phyloP scores from a whole-genome alignment of 768 basidiomycete genomes.

The Dacryopinax primogenitus region DNA sequence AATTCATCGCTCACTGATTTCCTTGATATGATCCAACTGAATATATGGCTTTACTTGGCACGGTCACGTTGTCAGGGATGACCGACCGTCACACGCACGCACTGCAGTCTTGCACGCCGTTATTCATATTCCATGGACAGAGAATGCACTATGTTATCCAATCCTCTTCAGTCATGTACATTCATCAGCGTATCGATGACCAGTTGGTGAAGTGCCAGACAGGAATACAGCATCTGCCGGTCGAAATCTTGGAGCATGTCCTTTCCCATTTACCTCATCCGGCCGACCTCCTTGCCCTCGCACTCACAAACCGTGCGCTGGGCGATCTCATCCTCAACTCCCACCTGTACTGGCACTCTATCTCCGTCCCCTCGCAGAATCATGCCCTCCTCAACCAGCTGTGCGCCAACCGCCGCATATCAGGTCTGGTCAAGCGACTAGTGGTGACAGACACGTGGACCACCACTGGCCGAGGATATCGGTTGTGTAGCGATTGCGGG shows the following conservation, averaged over 20 bases:
- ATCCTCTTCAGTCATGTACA: no score
- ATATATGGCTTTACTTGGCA: no score
- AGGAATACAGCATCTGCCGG: neutral
- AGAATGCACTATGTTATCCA: no score
- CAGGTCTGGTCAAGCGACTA: neutral
- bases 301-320: neutral
- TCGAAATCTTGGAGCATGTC: neutral
- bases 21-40: no score
- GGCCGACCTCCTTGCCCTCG: slow-evolving; percentile 5
- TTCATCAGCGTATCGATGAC: no score
- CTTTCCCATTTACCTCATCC: neutral
- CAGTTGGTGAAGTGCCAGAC: no score
- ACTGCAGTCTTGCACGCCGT: no score
- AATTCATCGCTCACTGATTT: no score
- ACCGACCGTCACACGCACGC: no score
- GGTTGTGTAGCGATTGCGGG: neutral
- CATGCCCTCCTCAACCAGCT: neutral
- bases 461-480: neutral
- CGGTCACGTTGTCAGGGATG: no score
- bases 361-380: neutral
- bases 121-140: no score
- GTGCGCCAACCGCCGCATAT: neutral
- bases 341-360: neutral
- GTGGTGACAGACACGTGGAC: neutral
- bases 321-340: neutral